Evolutionary conservation across 139 green algal genomes (phyloP).

Genomic region (Haematococcus lacustris): DNA sequence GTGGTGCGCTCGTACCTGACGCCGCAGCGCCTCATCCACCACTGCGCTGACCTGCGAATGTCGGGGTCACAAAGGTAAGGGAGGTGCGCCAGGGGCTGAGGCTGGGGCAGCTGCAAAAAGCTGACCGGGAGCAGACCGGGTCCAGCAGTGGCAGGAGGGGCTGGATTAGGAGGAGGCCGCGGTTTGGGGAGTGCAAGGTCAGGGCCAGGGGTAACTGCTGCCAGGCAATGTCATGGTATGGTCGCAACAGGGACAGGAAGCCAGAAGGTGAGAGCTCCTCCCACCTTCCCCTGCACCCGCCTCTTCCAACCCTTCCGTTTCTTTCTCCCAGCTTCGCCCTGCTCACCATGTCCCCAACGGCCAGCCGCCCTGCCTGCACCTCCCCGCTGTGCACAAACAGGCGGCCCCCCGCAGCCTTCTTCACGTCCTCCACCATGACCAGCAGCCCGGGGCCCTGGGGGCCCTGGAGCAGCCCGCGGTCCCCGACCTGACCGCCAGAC

Average conservation of each 20-base stretch:
- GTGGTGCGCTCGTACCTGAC: slow-evolving; percentile 60
- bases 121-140: no score
- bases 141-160: no score
- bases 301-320: no score
- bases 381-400: slow-evolving; percentile 69
- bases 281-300: no score
- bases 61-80: no score
- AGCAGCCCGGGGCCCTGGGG: not conserved
- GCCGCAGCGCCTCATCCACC: slow-evolving; percentile 52
- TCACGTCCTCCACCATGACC: slow-evolving; percentile 48
- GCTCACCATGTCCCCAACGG: slow-evolving; percentile 38
- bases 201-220: no score
- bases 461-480: slow-evolving; percentile 44
- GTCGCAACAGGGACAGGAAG: no score
- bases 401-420: slow-evolving; percentile 63
- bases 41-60: slow-evolving; percentile 39
- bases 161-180: no score
- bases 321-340: no score
- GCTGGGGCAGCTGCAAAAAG: not conserved
- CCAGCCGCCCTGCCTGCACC: slow-evolving; percentile 37
- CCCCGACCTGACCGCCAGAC: slow-evolving; percentile 43
- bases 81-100: not conserved
- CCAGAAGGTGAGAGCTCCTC: no score
- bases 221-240: no score
- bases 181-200: no score